Evolutionary conservation across 306 rosid species (phyloP), one percentile per base, ranked within the genome.

Genomic region (Lotus japonicus): DNA sequence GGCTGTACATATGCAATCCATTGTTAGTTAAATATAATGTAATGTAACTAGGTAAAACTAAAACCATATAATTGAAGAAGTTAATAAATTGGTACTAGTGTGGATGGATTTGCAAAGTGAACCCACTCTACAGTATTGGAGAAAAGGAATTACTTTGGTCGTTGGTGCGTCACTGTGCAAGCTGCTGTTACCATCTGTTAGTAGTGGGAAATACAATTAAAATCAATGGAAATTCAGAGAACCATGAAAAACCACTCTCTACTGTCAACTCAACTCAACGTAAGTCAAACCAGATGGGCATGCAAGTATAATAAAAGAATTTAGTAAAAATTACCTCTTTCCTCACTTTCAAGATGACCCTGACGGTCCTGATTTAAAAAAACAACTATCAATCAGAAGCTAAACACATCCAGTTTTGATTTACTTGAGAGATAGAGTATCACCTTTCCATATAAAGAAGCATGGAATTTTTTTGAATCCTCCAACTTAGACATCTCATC

Each of bases 401-500:
- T 16, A 60, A 4, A 66, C 53, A 77, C 11, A 64, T 53, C 31
- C 6, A 54, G 72, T 28, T 77, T 57, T 45, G 64, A 64, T 45
- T 60, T 54, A 26, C 46, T 38, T 53, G 42, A 79, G 16, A 62
- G 78, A 73, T 64, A 65, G 17, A 51, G 53, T 57, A 82, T 75
- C 79, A 94, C 98, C 98, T 90, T 81, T 64, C 83, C 95, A 59
- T 94, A 84, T 72, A 94, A 82, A 76, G 95, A 86, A 79, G 83
- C 77, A 79, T 90, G 98, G 74, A 94, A 90, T 33, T 72, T 88
- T 78, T 68, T 94, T 39, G 97, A 77, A 57, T 90, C 97, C 83
- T 90, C 95, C 84, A 94, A 84, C 55, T 82, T 96, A 73, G 83
- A 79, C 91, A 94, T 94, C 85, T 94, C 98, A 54, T 83, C 88